Base-by-base conservation (phyloP, 306 rosid species). In the Quercus cerris region DNA sequence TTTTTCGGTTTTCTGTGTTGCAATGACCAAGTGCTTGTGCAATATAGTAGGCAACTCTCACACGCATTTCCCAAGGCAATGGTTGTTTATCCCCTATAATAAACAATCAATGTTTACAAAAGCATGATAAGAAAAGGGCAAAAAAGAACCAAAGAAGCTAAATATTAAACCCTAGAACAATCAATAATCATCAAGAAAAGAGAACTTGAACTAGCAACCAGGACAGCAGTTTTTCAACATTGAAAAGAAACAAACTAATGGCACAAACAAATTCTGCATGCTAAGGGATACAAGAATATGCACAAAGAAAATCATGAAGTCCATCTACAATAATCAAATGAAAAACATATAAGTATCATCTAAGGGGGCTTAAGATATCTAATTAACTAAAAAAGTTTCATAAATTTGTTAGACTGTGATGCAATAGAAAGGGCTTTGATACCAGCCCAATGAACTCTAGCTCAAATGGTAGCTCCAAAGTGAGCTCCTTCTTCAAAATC, bases 41-140 rank as follows among this genome's bases (percentile, higher is more conserved):
- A 56, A 92, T 94, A 81, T 88, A 85, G 82, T 87, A 84, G 20
- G 97, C 98, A 86, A 94, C 95, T 87, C 98, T 85, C 31, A 90
- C 87, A 66, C 97, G 94, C 98, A 92, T 94, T 81, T 92, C 98
- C 97, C 98, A 94, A 3, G 95, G 95, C 80, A 94, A 81, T 46
- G 98, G 98, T 78, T 91, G 92, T 81, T 92, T 94, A 56, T 92
- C 97, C 97, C 97, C 98, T 94, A 57, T 27, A 78, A 80, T 77
- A 82, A 70, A 70, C 63, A 76, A 78, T 18, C 3, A 30, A 64
- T 64, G 46, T 30, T 10, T 31, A 67, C 19, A 77, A 71, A 83
- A 33, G 27, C 80, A 77, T 58, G 72, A 74, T 31, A 20, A 51
- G 35, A 23, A 71, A 30, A 6, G 1, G 64, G 64, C 31, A 58